A percentile compares a stretch with the other conserved stretches of the same genome.
Evolutionary conservation across 176 grass and related monocot species (phyloP).

Genomic region (Zea luxurians): DNA sequence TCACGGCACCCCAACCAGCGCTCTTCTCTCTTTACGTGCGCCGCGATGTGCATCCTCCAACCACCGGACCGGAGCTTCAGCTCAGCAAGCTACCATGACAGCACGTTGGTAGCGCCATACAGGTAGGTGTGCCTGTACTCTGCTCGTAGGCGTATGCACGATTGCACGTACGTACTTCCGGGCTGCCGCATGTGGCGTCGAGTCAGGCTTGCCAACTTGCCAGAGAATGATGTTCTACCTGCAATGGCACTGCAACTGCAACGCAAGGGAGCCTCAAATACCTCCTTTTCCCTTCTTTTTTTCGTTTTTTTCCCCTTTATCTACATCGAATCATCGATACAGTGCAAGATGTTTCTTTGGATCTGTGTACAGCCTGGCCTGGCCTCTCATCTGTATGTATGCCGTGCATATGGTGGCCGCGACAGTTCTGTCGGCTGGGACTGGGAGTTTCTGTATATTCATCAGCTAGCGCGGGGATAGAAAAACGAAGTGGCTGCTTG

Average conservation of each 20-base stretch:
- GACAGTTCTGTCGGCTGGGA: too few species aligned
- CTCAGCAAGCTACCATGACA: background rate
- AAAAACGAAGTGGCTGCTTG: too few species aligned
- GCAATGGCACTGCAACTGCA: background rate
- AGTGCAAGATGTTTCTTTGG: too few species aligned
- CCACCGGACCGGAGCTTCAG: background rate
- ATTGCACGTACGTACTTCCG: background rate
- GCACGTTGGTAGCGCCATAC: background rate
- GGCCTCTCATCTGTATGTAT: background rate
- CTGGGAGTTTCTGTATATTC: too few species aligned
- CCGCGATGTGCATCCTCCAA: slow-evolving; percentile 43
- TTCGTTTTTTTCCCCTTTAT: too few species aligned
- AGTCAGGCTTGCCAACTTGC: slow-evolving; percentile 10
- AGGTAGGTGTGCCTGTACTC: background rate
- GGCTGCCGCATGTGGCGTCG: slow-evolving; percentile 28
- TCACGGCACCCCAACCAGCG: background rate
- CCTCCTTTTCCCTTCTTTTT: too few species aligned
- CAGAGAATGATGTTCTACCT: slow-evolving; percentile 26
- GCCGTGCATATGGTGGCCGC: too few species aligned
- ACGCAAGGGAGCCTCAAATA: too few species aligned
- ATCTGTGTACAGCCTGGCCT: too few species aligned
- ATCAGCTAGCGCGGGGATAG: too few species aligned
- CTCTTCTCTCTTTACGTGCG: slow-evolving; percentile 6
- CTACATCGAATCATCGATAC: too few species aligned
- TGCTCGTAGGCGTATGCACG: too few species aligned